Evolutionary conservation across 1,139 yeast species (phyloP).

Genomic region (Pichia sp.): DNA sequence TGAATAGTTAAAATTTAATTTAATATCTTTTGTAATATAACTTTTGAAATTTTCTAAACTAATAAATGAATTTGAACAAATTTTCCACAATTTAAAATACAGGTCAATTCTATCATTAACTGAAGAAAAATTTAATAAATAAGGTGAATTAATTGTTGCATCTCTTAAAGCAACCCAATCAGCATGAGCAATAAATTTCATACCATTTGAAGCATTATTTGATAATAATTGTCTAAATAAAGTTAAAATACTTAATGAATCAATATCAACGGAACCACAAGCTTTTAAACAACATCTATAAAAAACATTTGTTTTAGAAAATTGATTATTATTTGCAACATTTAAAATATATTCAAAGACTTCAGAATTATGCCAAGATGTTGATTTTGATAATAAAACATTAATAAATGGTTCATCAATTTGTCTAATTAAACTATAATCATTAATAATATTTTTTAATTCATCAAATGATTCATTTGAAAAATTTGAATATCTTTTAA

Average conservation of each 20-base stretch:
- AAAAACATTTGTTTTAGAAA: slow-evolving; percentile 62
- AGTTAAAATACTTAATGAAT: slow-evolving; percentile 48
- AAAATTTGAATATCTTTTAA: slow-evolving; percentile 50
- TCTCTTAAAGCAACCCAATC: slow-evolving; percentile 86
- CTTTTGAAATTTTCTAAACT: slow-evolving; percentile 38
- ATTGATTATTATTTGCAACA: slow-evolving; percentile 53
- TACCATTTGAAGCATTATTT: slow-evolving; percentile 48
- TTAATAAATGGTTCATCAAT: slow-evolving; percentile 76
- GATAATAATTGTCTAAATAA: slow-evolving; percentile 57
- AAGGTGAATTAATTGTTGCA: slow-evolving; percentile 54
- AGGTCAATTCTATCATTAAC: slow-evolving; percentile 43
- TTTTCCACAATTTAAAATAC: slow-evolving; percentile 53
- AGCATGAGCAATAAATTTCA: slow-evolving; percentile 65
- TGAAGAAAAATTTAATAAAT: slow-evolving; percentile 22
- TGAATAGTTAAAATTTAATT: slow-evolving; percentile 35
- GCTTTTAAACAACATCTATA: slow-evolving; percentile 73
- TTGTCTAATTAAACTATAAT: slow-evolving; percentile 50
- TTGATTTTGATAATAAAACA: slow-evolving; percentile 62
- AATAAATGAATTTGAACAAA: slow-evolving; percentile 43
- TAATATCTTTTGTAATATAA: slow-evolving; percentile 36
- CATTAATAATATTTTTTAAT: slow-evolving; percentile 51
- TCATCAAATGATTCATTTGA: slow-evolving; percentile 50
- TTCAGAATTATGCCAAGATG: slow-evolving; percentile 60
- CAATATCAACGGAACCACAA: slow-evolving; percentile 55
- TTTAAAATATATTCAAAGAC: slow-evolving; percentile 60